Evolutionary conservation across 1,284 basidiomycete genomes (phyloP).

Genomic region (Rhizoctonia solani): DNA sequence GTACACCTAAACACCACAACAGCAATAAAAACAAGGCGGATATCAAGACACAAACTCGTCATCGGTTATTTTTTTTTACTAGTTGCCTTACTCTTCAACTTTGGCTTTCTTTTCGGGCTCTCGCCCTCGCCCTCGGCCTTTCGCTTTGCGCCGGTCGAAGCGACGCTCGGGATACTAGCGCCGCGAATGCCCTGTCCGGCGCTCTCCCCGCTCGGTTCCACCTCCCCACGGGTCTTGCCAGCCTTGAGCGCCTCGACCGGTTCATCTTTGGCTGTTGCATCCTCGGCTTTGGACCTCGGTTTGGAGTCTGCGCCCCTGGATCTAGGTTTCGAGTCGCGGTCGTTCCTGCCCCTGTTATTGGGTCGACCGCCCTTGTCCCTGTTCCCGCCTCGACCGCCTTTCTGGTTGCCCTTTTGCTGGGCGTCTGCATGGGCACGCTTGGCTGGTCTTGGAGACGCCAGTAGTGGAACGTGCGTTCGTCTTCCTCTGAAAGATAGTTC

Average conservation of each 20-base stretch:
- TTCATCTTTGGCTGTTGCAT: not conserved
- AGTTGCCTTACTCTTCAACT: not conserved
- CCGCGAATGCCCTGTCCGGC: slow-evolving; percentile 24
- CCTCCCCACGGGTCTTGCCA: slow-evolving; percentile 30
- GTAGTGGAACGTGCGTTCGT: slow-evolving; percentile 69
- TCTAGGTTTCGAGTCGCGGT: not conserved
- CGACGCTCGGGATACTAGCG: slow-evolving; percentile 6
- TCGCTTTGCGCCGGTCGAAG: slow-evolving; percentile 36
- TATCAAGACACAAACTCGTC: not conserved
- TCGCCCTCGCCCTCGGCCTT: slow-evolving; percentile 48
- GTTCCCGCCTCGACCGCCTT: no score
- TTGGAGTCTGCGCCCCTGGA: not conserved
- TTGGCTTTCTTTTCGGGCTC: slow-evolving; percentile 23
- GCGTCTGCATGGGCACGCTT: slow-evolving; percentile 48
- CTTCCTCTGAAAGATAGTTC: slow-evolving; percentile 51
- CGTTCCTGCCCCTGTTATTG: slow-evolving; percentile 47
- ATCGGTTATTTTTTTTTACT: no score
- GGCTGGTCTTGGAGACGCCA: slow-evolving; percentile 71
- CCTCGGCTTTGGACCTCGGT: not conserved
- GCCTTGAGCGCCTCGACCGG: slow-evolving; percentile 31
- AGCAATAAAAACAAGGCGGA: not conserved
- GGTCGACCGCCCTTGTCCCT: no score
- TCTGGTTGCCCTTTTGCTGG: slow-evolving; percentile 46
- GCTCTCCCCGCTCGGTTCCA: slow-evolving; percentile 31
- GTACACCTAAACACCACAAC: not conserved